These are phyloP conservation scores for Capsicum rhomboideum DNA, from an alignment of 257 asterid species.

Conservation along the genomic window DNA sequence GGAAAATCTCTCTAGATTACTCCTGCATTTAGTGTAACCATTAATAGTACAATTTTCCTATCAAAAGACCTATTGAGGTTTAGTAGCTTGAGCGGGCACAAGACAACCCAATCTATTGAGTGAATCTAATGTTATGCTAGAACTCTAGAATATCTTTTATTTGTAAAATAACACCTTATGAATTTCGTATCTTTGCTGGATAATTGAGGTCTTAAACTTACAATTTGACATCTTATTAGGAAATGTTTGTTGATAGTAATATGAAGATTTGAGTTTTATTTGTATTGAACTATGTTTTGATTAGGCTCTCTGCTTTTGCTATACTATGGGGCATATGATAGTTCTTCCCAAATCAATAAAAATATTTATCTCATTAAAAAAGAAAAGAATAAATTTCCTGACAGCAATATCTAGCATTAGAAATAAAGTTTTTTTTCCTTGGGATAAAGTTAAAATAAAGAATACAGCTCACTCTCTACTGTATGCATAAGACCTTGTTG, in stretches of 20 bases:
- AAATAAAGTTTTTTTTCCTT: background rate
- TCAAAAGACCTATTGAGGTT: background rate
- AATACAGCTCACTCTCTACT: background rate
- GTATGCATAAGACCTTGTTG: background rate
- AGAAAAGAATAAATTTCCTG: background rate
- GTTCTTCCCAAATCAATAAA: background rate
- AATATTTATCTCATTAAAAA: too few relatives aligned
- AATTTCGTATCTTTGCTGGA: background rate
- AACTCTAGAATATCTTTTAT: background rate
- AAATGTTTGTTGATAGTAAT: background rate
- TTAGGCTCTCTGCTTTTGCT: background rate
- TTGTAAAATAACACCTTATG: background rate
- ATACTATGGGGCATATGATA: background rate
- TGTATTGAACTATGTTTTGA: background rate
- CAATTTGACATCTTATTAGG: background rate
- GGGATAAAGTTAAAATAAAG: background rate
- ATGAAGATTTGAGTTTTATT: background rate
- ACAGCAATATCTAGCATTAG: background rate
- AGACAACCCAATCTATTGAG: background rate
- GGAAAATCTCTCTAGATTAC: background rate
- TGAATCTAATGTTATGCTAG: background rate
- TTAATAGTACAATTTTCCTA: background rate
- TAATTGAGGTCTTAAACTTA: background rate
- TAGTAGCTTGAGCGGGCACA: too few relatives aligned
- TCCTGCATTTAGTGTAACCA: background rate